Percentiles rank a stretch among this genome's conserved stretches.
These are phyloP conservation scores for Santalum album DNA, from an alignment of 164 flowering plant genomes.

Conservation along the genomic window DNA sequence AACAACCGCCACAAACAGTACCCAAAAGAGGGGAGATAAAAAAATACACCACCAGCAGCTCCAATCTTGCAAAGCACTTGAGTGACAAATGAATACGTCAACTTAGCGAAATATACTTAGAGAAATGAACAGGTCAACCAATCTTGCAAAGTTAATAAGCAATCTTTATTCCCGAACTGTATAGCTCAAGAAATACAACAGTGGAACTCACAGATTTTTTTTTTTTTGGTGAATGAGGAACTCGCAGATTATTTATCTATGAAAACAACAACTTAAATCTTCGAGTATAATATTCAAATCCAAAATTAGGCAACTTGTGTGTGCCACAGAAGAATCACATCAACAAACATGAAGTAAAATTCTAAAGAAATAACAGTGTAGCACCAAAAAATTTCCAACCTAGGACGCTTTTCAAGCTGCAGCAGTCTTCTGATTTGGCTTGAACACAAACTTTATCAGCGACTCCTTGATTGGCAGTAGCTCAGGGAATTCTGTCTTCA, in stretches of 20 bases:
- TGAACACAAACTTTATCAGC: conserved; percentile 42
- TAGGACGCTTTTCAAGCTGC: conserved; percentile 12
- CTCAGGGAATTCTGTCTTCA: conserved; percentile 49
- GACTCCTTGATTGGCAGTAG: conserved; percentile 51
- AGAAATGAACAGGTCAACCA: no score
- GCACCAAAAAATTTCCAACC: conserved; percentile 4
- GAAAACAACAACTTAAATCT: background rate
- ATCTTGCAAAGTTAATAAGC: no score
- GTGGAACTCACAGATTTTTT: background rate
- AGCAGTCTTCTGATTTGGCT: conserved; percentile 46
- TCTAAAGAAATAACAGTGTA: background rate
- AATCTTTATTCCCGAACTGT: background rate
- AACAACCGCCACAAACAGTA: no score
- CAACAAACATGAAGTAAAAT: conserved; percentile 2
- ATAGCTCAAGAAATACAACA: background rate
- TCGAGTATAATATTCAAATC: conserved; percentile 8
- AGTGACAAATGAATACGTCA: no score
- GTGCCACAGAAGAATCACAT: background rate
- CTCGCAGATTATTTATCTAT: conserved; percentile 10
- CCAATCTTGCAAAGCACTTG: no score
- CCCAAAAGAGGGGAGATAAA: no score
- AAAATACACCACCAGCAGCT: no score
- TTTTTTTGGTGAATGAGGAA: conserved; percentile 4
- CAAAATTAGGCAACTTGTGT: conserved; percentile 4
- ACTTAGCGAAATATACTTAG: no score